Evolutionary conservation across 2,329 filamentous ascomycete genomes (phyloP).

Genomic region (Fusarium tricinctum): DNA sequence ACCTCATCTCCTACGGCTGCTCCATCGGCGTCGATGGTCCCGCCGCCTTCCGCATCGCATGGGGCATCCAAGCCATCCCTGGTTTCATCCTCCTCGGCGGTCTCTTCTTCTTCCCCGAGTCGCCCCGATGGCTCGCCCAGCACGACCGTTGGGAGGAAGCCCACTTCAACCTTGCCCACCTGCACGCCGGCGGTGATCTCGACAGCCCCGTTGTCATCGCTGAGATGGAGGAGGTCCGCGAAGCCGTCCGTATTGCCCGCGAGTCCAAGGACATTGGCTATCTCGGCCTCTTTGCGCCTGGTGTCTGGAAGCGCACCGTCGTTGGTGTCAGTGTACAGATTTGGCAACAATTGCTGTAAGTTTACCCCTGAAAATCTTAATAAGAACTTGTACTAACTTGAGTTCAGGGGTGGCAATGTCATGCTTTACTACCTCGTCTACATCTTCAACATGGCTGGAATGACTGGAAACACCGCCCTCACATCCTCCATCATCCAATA

Average conservation of each 20-base stretch:
- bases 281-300: constrained; percentile 61
- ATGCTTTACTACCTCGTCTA: constrained; percentile 74
- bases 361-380: background rate
- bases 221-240: constrained; percentile 68
- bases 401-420: constrained; percentile 62
- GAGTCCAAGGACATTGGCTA: constrained; percentile 58
- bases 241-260: constrained; percentile 56
- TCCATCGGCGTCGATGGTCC: constrained; percentile 66
- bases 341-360: constrained; percentile 65
- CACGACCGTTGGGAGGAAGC: constrained; percentile 72
- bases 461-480: constrained; percentile 58
- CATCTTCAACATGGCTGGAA: constrained; percentile 72
- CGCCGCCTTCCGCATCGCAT: constrained; percentile 73
- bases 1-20: constrained; percentile 75
- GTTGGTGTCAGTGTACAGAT: constrained; percentile 66
- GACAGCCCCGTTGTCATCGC: constrained; percentile 68
- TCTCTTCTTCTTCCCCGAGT: constrained; percentile 72
- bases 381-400: constrained; percentile 1
- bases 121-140: constrained; percentile 73
- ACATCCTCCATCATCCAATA: constrained; percentile 69
- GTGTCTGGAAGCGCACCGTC: constrained; percentile 65
- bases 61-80: constrained; percentile 74
- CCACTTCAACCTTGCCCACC: constrained; percentile 65
- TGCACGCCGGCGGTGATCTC: constrained; percentile 69
- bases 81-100: constrained; percentile 69